phyloP scores from a whole-genome alignment of 2,329 filamentous ascomycete genomes.

The Hortaea sp. region DNA sequence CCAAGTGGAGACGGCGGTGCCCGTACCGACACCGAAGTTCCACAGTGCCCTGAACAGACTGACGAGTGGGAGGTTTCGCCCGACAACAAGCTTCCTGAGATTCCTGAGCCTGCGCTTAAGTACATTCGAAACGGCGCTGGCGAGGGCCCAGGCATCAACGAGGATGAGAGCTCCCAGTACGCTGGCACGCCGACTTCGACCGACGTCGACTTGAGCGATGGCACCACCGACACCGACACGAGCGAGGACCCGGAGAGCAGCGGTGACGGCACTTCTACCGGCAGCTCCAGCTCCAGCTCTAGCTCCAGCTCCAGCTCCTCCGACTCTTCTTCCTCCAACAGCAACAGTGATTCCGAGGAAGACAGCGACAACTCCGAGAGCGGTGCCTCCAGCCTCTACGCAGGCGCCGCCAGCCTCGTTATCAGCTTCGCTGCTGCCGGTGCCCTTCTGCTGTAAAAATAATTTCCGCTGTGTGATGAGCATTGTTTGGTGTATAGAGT shows the following conservation, averaged over 20 bases:
- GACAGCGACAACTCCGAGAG: not conserved
- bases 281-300: not conserved
- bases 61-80: slow-evolving; percentile 45
- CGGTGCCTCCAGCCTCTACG: not conserved
- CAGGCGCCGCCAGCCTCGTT: not conserved
- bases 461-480: too few species aligned
- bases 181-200: slow-evolving; percentile 40
- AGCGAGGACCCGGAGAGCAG: slow-evolving; percentile 8
- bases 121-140: slow-evolving; percentile 50
- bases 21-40: slow-evolving; percentile 38
- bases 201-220: slow-evolving; percentile 30
- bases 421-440: not conserved
- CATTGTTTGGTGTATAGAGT: too few species aligned
- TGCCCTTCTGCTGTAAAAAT: not conserved
- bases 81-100: slow-evolving; percentile 39
- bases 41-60: slow-evolving; percentile 45
- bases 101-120: slow-evolving; percentile 44
- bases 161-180: slow-evolving; percentile 33
- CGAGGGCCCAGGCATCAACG: slow-evolving; percentile 41
- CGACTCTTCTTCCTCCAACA: not conserved
- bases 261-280: not conserved
- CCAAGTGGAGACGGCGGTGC: slow-evolving; percentile 51
- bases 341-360: not conserved
- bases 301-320: not conserved
- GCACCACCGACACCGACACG: slow-evolving; percentile 6